Evolutionary conservation across 805 yeast genomes (phyloP).

Genomic region (Metschnikowia orientalis): DNA sequence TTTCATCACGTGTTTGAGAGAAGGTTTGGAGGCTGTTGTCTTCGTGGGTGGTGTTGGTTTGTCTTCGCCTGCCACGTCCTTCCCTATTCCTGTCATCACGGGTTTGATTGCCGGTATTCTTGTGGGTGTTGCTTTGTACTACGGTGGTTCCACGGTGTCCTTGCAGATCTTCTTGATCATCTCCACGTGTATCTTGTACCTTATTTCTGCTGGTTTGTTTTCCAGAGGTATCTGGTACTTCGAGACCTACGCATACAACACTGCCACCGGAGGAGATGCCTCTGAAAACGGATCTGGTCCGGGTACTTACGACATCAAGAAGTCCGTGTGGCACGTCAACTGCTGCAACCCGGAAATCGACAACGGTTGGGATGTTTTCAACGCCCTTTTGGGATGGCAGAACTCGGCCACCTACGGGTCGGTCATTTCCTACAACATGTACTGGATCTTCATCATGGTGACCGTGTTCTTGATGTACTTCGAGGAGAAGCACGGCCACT

Average conservation of each 20-base stretch:
- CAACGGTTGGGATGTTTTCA: conserved; percentile 96
- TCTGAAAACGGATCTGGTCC: conserved; percentile 90
- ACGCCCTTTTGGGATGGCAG: conserved; percentile 94
- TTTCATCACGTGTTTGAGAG: conserved; percentile 85
- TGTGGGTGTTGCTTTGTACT: conserved; percentile 69
- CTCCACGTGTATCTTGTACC: conserved; percentile 83
- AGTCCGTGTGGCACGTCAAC: conserved; percentile 91
- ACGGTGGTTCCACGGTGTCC: conserved; percentile 78
- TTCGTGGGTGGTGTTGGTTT: conserved; percentile 44
- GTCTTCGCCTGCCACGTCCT: conserved; percentile 39
- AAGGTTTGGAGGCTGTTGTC: conserved; percentile 63
- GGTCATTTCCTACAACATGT: conserved; percentile 77
- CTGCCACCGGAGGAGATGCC: conserved; percentile 86
- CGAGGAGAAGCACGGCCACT: conserved; percentile 80
- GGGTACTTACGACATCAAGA: conserved; percentile 81
- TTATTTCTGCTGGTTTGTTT: conserved; percentile 90
- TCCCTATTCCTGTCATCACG: conserved; percentile 85
- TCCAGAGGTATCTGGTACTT: conserved; percentile 92
- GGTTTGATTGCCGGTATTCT: conserved; percentile 76
- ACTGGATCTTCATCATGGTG: conserved; percentile 70
- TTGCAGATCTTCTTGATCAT: conserved; percentile 80
- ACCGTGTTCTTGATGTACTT: conserved; percentile 59
- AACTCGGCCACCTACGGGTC: conserved; percentile 93
- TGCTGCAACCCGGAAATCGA: conserved; percentile 92
- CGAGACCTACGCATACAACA: conserved; percentile 61